Percentiles rank a stretch among this genome's conserved stretches.
Conservation (phyloP, 2,329 filamentous ascomycete species). For the Ramichloridium luteum region DNA sequence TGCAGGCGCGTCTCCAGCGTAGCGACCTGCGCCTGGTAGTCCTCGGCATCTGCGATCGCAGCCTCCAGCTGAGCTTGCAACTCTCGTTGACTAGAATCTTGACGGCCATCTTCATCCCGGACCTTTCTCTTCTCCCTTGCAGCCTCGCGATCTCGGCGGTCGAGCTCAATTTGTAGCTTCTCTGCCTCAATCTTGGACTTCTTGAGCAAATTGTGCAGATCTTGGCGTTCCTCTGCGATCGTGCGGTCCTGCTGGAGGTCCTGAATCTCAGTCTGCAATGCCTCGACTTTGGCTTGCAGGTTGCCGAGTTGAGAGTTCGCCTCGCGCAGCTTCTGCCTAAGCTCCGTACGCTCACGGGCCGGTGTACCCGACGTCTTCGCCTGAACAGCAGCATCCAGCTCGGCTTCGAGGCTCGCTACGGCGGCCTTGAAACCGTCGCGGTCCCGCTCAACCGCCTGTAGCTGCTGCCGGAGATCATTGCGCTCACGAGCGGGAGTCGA, state of each 20-base stretch:
- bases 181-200: slow-evolving; percentile 44
- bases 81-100: slow-evolving; percentile 40
- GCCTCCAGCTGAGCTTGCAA: slow-evolving; percentile 58
- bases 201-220: slow-evolving; percentile 49
- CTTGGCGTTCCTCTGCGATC: slow-evolving; percentile 43
- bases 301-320: slow-evolving; percentile 24
- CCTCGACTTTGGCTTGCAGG: slow-evolving; percentile 44
- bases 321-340: slow-evolving; percentile 23
- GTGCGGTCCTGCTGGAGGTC: slow-evolving; percentile 41
- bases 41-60: slow-evolving; percentile 29
- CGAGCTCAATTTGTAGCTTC: slow-evolving; percentile 56
- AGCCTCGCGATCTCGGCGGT: slow-evolving; percentile 55
- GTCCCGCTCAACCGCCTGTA: slow-evolving; percentile 22
- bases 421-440: slow-evolving; percentile 22
- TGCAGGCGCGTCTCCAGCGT: slow-evolving; percentile 21
- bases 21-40: slow-evolving; percentile 46
- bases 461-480: slow-evolving; percentile 22
- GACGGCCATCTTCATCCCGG: no score
- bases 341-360: slow-evolving; percentile 23
- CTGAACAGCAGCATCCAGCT: slow-evolving; percentile 22
- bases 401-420: slow-evolving; percentile 25
- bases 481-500: slow-evolving; percentile 26
- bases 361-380: slow-evolving; percentile 20
- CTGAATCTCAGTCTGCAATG: slow-evolving; percentile 46
- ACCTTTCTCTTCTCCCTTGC: slow-evolving; percentile 43